Conservation (phyloP, 192 early-diverging fungal genomes). For the Allomyces macrogynus region DNA sequence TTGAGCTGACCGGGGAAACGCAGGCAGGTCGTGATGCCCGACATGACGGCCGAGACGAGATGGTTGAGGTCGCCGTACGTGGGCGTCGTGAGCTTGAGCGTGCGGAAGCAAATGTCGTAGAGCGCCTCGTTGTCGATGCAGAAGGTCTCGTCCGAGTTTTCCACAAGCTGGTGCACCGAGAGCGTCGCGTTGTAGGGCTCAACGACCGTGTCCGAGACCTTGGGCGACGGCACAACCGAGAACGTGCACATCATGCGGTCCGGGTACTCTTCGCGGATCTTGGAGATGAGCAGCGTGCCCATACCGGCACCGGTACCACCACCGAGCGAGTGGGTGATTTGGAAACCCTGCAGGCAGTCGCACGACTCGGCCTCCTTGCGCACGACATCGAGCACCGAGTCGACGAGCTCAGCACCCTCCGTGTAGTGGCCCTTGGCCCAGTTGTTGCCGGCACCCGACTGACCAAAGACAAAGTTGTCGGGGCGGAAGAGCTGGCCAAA, state of each 20-base stretch:
- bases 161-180: slow-evolving; percentile 92
- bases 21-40: slow-evolving; percentile 85
- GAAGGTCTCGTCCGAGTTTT: slow-evolving; percentile 98
- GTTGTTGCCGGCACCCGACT: slow-evolving; percentile 95
- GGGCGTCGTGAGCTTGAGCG: slow-evolving; percentile 81
- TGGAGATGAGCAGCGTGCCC: slow-evolving; percentile 86
- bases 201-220: slow-evolving; percentile 95
- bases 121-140: slow-evolving; percentile 99
- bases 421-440: slow-evolving; percentile 99
- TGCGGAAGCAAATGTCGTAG: slow-evolving; percentile 98
- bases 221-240: slow-evolving; percentile 91
- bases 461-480: slow-evolving; percentile 93
- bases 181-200: slow-evolving; percentile 99
- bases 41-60: slow-evolving; percentile 92
- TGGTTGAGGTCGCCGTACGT: slow-evolving; percentile 91
- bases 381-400: slow-evolving; percentile 83
- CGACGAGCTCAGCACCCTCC: slow-evolving; percentile 95
- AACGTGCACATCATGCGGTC: slow-evolving; percentile 98
- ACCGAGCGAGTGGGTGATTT: slow-evolving; percentile 92
- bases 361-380: slow-evolving; percentile 90
- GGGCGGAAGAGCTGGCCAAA: slow-evolving; percentile 82
- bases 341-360: slow-evolving; percentile 97
- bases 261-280: slow-evolving; percentile 98
- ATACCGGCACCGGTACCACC: slow-evolving; percentile 95
- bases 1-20: slow-evolving; percentile 98